phyloP scores from a whole-genome alignment of 805 yeast species.

The Cyberlindnera xishuangbannaensis region DNA sequence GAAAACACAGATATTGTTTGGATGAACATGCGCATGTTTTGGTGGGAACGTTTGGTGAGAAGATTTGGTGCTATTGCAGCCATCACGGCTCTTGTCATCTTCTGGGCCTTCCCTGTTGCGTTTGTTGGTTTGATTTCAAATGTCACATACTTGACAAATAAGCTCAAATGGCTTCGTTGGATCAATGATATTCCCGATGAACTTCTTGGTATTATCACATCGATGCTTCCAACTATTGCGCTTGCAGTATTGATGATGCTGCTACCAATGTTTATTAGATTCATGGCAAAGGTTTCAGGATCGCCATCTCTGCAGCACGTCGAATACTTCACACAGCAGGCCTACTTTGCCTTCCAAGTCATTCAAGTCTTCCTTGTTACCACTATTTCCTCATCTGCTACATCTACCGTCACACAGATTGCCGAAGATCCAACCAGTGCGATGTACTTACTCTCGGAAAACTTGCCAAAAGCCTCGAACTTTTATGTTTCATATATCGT shows the following conservation, averaged over 20 bases:
- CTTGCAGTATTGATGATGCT: slow-evolving; percentile 61
- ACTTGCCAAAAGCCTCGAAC: slow-evolving; percentile 68
- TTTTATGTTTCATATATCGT: slow-evolving; percentile 64
- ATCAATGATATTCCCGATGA: slow-evolving; percentile 48
- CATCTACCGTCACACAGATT: slow-evolving; percentile 60
- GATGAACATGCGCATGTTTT: slow-evolving; percentile 68
- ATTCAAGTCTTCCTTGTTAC: slow-evolving; percentile 68
- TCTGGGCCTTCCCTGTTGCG: slow-evolving; percentile 78
- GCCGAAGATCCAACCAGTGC: slow-evolving; percentile 52
- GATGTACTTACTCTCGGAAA: slow-evolving; percentile 54
- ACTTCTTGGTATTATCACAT: slow-evolving; percentile 59
- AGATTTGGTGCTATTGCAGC: slow-evolving; percentile 45
- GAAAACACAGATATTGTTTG: slow-evolving; percentile 61
- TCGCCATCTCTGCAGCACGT: slow-evolving; percentile 49
- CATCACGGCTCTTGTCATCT: slow-evolving; percentile 47
- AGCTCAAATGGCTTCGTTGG: slow-evolving; percentile 48
- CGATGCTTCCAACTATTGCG: slow-evolving; percentile 62
- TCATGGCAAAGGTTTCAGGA: slow-evolving; percentile 58
- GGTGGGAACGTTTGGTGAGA: slow-evolving; percentile 72
- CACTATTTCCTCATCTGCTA: slow-evolving; percentile 65
- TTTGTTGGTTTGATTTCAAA: slow-evolving; percentile 73
- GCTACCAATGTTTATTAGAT: slow-evolving; percentile 59
- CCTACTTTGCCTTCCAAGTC: slow-evolving; percentile 65
- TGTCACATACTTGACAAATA: slow-evolving; percentile 53
- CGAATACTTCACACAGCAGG: slow-evolving; percentile 60